Conservation (phyloP, 208 protist species). For the Leishmania aethiopica region DNA sequence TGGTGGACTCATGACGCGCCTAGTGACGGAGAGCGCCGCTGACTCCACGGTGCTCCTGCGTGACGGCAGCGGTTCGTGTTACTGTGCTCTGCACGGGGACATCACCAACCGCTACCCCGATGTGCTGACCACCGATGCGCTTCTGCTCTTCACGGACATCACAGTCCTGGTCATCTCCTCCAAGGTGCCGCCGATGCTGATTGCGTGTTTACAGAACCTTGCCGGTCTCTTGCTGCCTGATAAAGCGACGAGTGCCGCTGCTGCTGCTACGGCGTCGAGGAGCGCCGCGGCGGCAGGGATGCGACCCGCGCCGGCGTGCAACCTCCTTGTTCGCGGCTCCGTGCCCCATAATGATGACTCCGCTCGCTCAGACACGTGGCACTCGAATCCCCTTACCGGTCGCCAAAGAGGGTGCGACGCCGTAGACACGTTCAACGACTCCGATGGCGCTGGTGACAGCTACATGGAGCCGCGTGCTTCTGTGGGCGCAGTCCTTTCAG, state of each 20-base stretch:
- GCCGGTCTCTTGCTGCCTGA: slow-evolving; percentile 73
- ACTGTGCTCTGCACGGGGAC: slow-evolving; percentile 79
- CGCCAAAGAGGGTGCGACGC: background rate
- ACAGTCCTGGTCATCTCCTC: slow-evolving; percentile 54
- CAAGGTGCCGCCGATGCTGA: slow-evolving; percentile 72
- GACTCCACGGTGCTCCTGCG: slow-evolving; percentile 81
- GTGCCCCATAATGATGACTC: background rate
- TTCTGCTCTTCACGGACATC: slow-evolving; percentile 74
- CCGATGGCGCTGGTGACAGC: background rate
- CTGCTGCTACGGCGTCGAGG: slow-evolving; percentile 7
- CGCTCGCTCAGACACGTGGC: background rate
- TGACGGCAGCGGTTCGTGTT: slow-evolving; percentile 62
- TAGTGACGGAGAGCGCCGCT: slow-evolving; percentile 76
- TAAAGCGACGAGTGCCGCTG: slow-evolving; percentile 14
- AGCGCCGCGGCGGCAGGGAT: background rate
- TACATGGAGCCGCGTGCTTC: background rate
- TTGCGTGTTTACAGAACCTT: slow-evolving; percentile 80
- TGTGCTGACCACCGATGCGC: slow-evolving; percentile 59
- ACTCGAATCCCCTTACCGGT: background rate
- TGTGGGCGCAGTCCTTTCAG: background rate
- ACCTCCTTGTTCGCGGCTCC: background rate
- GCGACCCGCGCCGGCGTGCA: background rate
- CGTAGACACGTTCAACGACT: background rate
- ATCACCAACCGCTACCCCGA: slow-evolving; percentile 76
- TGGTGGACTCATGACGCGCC: slow-evolving; percentile 65